Base-by-base conservation (phyloP, 1,284 basidiomycete species). In the Rugosomyces carneus region DNA sequence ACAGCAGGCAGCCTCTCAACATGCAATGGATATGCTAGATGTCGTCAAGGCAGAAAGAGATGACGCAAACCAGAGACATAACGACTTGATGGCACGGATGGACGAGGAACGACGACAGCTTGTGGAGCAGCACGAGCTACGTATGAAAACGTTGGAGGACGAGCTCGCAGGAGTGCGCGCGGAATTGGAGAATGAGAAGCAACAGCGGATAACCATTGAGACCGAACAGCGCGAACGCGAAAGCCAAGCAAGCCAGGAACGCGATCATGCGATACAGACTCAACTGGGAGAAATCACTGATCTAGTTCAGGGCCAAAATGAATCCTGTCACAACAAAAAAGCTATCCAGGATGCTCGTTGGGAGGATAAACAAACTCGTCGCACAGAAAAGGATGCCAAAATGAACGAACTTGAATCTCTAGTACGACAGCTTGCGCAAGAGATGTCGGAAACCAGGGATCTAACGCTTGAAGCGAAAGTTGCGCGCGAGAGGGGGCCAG, bases 281-380 rank as follows among this genome's bases (percentile, higher is more conserved):
- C 86, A 88, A 52, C 62, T 88, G 18, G 63, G 60, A 2, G 84
- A 88, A 50, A 75, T 88, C 54, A 81, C 84, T 1, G 80, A 80
- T 49, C 60, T 87, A 29, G 70, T 86, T 7, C 78, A 81, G 49
- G 75, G 79, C 47, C 81, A 84, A 49, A 69, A 75, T 0, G 74
- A 80, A 19, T 68, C 73, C 44, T 70, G 71, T 29, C 72, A 75
- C 29, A 65, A 67, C 50, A 84, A 86, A 66, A 78, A 69, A 48
- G 66, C 69, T 19, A 52, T 76, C 9, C 69, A 71, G 65, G 80
- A 85, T 11, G 64, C 76, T 32, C 72, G 78, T 27, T 83, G 74
- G 70, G 67, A 66, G 2, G 74, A 79, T 52, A 85, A 85, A 59
- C 60, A 71, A 54, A 63, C 55, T 10, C 68, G 81, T 42, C 70